Base-by-base conservation (phyloP, 352 stramenopile species). In the Phytophthora parvispora region DNA sequence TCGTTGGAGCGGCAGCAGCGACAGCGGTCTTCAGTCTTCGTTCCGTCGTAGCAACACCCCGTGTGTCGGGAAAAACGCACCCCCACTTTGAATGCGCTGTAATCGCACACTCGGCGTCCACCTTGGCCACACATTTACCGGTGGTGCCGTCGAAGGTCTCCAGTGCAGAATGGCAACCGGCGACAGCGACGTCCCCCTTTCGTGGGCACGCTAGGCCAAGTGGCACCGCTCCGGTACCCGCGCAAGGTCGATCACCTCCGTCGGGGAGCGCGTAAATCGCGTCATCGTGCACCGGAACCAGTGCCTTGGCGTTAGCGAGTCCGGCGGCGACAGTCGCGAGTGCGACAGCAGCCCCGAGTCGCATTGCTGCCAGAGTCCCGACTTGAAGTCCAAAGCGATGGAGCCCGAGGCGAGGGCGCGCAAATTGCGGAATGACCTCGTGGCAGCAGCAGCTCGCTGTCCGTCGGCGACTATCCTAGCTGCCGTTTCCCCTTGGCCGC, bases 361-460 rank as follows among this genome's bases (percentile, higher is more conserved):
- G 42, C 42, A 49, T 49, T 49, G 42, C n/a, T 18, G 27, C 42
- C 42, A 49, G 40, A 27, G 27, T 28, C 42, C n/a, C 42, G n/a
- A 20, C n/a, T 27, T 27, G 42, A 49, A 27, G 20, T 9, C 40
- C 40, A n/a, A n/a, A 20, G 36, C 22, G 36, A 22, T 45, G 18
- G 38, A 45, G 38, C 22, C 16, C 38, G 16, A 45, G 16, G 38
- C 16, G 38, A n/a, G 16, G 20, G n/a, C 4, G 20, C 15, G 42
- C 42, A 49, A 49, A 49, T 27, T 49, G 42, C 42, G n/a, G 42
- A 49, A 49, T 49, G 42, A 49, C 18, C 18, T 49, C n/a, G 42
- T 5, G 27, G 42, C 42, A 27, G 42, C n/a, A 18, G 13, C 36
- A 43, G 15, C 36, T 25, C 18, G 40, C n/a, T 6, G 2, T 24